Base-by-base conservation (phyloP, 1,139 yeast species). In the Saccharomyces hybrid region DNA sequence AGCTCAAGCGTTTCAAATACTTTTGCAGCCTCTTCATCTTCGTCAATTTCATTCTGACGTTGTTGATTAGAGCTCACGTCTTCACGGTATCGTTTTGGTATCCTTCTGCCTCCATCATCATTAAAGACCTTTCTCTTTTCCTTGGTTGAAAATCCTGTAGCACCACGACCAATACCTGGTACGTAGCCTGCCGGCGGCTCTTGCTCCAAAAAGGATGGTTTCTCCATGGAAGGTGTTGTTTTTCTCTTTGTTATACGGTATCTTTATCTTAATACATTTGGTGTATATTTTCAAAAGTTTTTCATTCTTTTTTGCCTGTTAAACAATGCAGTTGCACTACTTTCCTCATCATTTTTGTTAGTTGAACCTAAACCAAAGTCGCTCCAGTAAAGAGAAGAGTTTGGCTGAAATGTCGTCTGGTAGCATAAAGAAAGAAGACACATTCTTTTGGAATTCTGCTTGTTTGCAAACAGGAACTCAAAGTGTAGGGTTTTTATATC, bases 81-180 rank as follows among this genome's bases (percentile, higher is more conserved):
- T n/a, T 21, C 42, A 28, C 54, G 57, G 12, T 56, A 52, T 50
- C 64, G 52, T 38, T 58, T 58, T 11, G 66, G 64, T 49, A 57
- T 42, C 44, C 54, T 47, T n/a, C 50, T 19, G 11, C 24, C 24
- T 14, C 12, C 54, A 8, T 49, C 50, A 34, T 55, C 57, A 12
- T 54, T 54, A n/a, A 27, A 28, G 11, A 12, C 19, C 14, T 47
- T 42, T 46, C 86, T 72, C 61, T 86, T 95, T 1, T 93, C 87
- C 57, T 89, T 79, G 0, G 96, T 88, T 0, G 93, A 83, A 69
- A 91, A 91, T 1, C 98, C 98, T 0, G 88, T 81, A 1, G 98
- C 99, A 16, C 99, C 99, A 66, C 99, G 77, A 0, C 98, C 99
- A 7, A 90, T 73, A 32, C 99, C 99, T 1, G 98, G 87, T 44